These are phyloP conservation scores for Russula sp. DNA, from an alignment of 768 basidiomycete species.

Conservation along the genomic window DNA sequence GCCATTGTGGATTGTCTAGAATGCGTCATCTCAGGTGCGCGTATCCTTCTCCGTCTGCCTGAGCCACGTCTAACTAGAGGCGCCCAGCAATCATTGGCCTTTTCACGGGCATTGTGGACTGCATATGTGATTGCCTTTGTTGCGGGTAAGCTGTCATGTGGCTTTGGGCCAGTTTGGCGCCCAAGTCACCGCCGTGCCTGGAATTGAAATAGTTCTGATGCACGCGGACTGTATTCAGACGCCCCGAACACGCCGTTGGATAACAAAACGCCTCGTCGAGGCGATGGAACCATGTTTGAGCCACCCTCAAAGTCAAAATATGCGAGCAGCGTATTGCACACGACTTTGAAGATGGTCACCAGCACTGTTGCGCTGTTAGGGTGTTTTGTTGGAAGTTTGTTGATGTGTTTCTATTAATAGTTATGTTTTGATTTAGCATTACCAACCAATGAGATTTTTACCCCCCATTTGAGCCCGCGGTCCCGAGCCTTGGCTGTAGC, in stretches of 20 bases:
- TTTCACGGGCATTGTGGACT: slow-evolving; percentile 43
- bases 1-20: slow-evolving; percentile 46
- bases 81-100: slow-evolving; percentile 43
- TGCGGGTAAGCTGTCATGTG: slow-evolving; percentile 39
- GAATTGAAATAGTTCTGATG: not conserved
- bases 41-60: not conserved
- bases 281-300: not conserved
- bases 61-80: slow-evolving; percentile 1
- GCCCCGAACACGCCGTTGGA: slow-evolving; percentile 5
- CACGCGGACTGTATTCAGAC: not conserved
- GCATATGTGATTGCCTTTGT: slow-evolving; percentile 45
- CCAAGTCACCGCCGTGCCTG: not conserved
- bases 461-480: not conserved
- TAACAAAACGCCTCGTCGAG: slow-evolving; percentile 13
- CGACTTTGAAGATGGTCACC: slow-evolving; percentile 4
- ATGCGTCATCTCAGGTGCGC: slow-evolving; percentile 46
- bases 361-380: not conserved
- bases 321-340: too few species aligned
- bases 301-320: slow-evolving; percentile 11
- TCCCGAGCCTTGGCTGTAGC: not conserved
- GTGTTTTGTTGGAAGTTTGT: not conserved
- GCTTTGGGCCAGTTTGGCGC: not conserved
- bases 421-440: not conserved
- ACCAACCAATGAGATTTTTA: too few species aligned
- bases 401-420: not conserved